Base-by-base conservation (phyloP, 1,284 basidiomycete species). In the Apiotrichum akiyoshidainum region DNA sequence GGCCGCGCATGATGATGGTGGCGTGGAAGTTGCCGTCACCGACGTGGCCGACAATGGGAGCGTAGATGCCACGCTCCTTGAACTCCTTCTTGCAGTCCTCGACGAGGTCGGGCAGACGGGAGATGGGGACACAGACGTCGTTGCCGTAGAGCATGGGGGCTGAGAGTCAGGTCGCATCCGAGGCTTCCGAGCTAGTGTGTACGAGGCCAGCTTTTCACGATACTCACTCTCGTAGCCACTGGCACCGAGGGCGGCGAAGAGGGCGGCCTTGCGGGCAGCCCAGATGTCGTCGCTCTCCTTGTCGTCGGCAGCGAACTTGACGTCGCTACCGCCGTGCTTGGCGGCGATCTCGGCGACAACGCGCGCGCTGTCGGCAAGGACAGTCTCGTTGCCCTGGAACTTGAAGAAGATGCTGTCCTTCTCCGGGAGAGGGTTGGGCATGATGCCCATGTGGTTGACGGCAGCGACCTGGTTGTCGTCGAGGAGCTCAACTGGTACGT, bases 91-190 rank as follows among this genome's bases (percentile, higher is more conserved):
- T 87, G 17, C 87, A 89, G 66, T 86, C 83, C 48, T 84, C 81
- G 14, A 92, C 86, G 6, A 92, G 80, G 49, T 86, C 80, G 0
- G 90, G 89, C 12, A 93, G 81, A 22, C 82, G 84, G 0, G 87
- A 89, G 6, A 91, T 83, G 0, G 90, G 90, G 0, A 92, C 90
- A 66, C 88, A 90, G 40, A 90, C 88, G 73, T 92, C 90, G 33
- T 90, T 93, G 22, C 83, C 80, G 85, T 87, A 90, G 5, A 84
- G 85, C 55, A 81, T 83, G 0, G 81, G 76, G 2, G 65, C 87
- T 21, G 84, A 83, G 1, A 7, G 44, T 84, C 73, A 86, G 75
- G 4, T 31, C 26, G 7, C 3, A 31, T 4, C 3, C 26, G 26
- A 31, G 26, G 26, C 7, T 31, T 31, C 3, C 4, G 4, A 31